Percentiles rank a stretch among this genome's conserved stretches.
Conservation (phyloP, 192 early-diverging fungal genomes). For the Backusella australiensis region DNA sequence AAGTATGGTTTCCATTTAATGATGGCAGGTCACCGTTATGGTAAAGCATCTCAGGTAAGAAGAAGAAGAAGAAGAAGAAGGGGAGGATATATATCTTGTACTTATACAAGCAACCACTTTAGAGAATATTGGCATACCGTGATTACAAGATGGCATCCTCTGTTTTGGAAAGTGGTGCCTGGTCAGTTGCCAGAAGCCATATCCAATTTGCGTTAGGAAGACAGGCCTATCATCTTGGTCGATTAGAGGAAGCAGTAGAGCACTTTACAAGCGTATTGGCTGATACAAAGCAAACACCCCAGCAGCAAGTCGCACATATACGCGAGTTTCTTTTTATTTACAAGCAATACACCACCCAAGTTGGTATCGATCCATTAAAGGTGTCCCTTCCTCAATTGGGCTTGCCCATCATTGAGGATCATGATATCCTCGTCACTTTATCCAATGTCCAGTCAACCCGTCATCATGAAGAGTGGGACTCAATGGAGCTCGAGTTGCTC, state of each 20-base stretch:
- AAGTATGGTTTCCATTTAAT: slow-evolving; percentile 91
- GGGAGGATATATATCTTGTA: background rate
- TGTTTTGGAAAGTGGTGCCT: slow-evolving; percentile 58
- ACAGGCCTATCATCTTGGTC: slow-evolving; percentile 73
- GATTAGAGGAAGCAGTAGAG: slow-evolving; percentile 69
- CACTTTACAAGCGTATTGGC: slow-evolving; percentile 79
- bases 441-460: slow-evolving; percentile 63
- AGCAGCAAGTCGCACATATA: slow-evolving; percentile 67
- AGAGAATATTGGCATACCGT: slow-evolving; percentile 74
- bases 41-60: slow-evolving; percentile 71
- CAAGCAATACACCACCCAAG: slow-evolving; percentile 47
- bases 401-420: slow-evolving; percentile 59
- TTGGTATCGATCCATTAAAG: slow-evolving; percentile 44
- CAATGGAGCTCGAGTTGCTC: slow-evolving; percentile 65
- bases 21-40: slow-evolving; percentile 81
- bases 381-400: slow-evolving; percentile 51
- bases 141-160: slow-evolving; percentile 67
- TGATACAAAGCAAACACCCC: slow-evolving; percentile 58
- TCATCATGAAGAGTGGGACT: slow-evolving; percentile 62
- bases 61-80: background rate
- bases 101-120: background rate
- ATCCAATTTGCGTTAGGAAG: slow-evolving; percentile 85
- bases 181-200: slow-evolving; percentile 86
- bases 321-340: slow-evolving; percentile 79
- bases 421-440: slow-evolving; percentile 50